These are phyloP conservation scores for Cryptococcus amylolentus DNA, from an alignment of 1,284 basidiomycete species.

Conservation along the genomic window DNA sequence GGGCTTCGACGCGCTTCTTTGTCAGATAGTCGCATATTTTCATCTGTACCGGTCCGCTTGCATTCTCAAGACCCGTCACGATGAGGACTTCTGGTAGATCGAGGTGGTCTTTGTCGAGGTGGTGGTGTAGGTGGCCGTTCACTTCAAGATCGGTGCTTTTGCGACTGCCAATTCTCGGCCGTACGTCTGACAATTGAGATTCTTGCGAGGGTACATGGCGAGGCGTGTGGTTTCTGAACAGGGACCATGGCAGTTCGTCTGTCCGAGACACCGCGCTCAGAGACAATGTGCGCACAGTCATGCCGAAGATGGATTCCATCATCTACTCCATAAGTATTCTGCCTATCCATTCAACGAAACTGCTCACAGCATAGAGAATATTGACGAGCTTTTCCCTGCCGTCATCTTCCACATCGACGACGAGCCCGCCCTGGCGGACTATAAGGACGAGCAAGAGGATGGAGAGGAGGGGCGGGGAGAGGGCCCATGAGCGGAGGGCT, in stretches of 20 bases:
- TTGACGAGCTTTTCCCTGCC: slow-evolving; percentile 3
- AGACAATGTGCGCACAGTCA: slow-evolving; percentile 15
- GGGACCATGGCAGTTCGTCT: slow-evolving; percentile 2
- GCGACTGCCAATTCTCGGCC: not conserved
- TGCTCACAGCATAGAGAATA: slow-evolving; percentile 8
- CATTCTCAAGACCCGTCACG: slow-evolving; percentile 33
- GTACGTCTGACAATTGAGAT: not conserved
- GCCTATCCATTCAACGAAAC: slow-evolving; percentile 3
- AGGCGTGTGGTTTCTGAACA: not conserved
- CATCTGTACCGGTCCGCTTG: slow-evolving; percentile 24
- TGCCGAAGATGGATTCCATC: slow-evolving; percentile 27
- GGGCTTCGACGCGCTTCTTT: slow-evolving; percentile 5
- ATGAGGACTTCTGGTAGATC: slow-evolving; percentile 22
- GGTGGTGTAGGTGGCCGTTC: not conserved
- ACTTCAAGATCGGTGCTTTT: not conserved
- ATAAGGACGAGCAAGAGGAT: slow-evolving; percentile 32
- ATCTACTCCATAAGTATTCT: slow-evolving; percentile 27
- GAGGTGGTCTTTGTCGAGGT: not conserved
- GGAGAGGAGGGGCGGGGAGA: slow-evolving; percentile 32
- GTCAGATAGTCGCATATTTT: slow-evolving; percentile 28
- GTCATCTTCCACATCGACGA: slow-evolving; percentile 28
- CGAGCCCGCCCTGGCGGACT: slow-evolving; percentile 32
- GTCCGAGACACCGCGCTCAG: slow-evolving; percentile 8
- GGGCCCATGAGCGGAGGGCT: slow-evolving; percentile 19
- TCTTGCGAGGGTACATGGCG: not conserved